phyloP scores from a whole-genome alignment of 208 protist species.

The Crithidia sp. region DNA sequence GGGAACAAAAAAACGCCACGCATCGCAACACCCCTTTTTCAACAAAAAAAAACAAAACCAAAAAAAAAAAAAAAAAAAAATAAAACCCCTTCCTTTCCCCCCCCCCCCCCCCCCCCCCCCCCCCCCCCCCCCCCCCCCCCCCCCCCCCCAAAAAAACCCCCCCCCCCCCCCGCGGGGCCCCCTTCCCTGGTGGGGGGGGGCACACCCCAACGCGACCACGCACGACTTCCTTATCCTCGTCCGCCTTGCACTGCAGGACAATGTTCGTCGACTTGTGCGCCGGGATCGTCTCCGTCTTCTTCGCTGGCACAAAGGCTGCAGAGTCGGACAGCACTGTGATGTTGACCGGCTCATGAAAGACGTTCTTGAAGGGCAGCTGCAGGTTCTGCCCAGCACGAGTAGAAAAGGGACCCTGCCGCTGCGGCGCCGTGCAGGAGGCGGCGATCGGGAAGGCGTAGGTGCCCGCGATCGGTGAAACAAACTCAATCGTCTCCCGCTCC shows the following conservation, averaged over 20 bases:
- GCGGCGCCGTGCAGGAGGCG: constrained; percentile 85
- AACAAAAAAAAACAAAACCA: not conserved
- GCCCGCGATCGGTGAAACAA: constrained; percentile 86
- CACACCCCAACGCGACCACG: constrained; percentile 40
- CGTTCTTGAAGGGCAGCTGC: constrained; percentile 93
- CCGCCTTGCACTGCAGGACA: constrained; percentile 73
- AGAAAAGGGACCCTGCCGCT: constrained; percentile 94
- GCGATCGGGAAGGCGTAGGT: constrained; percentile 92
- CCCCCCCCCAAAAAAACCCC: too few relatives aligned
- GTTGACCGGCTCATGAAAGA: constrained; percentile 86
- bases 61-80: constrained; percentile 17
- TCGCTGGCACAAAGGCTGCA: constrained; percentile 80
- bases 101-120: too few relatives aligned
- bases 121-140: too few relatives aligned
- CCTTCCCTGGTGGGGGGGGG: constrained; percentile 48
- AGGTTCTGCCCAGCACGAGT: constrained; percentile 65
- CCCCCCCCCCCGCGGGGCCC: too few relatives aligned
- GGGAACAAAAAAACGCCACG: not conserved
- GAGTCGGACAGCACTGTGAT: constrained; percentile 88
- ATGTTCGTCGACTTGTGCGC: constrained; percentile 87
- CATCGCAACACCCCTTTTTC: too few relatives aligned
- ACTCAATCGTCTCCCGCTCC: constrained; percentile 75
- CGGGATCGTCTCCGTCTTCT: constrained; percentile 77
- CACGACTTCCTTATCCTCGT: constrained; percentile 34
- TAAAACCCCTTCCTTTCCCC: not conserved